These are phyloP conservation scores for Linaria vulgaris DNA, from an alignment of 257 asterid genomes.

Conservation along the genomic window DNA sequence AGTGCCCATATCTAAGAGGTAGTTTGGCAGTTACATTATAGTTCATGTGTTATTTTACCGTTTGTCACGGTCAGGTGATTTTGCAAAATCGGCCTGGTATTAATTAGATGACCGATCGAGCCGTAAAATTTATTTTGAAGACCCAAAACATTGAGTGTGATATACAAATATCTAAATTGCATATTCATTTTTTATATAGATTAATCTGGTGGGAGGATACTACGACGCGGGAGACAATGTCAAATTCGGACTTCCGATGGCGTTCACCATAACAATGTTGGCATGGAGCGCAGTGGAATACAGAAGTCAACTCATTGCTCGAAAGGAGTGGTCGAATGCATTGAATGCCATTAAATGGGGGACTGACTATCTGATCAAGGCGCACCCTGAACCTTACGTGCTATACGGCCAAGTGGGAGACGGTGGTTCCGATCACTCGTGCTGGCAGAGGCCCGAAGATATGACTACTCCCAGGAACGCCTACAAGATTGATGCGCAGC, in stretches of 20 bases:
- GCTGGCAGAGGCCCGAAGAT: slow-evolving; percentile 78
- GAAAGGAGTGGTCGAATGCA: slow-evolving; percentile 37
- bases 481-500: slow-evolving; percentile 40
- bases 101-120: no score
- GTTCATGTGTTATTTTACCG: no score
- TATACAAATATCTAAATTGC: no score
- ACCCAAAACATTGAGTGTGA: no score
- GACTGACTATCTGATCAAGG: slow-evolving; percentile 63
- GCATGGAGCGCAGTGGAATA: slow-evolving; percentile 63
- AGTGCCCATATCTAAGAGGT: no score
- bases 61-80: no score
- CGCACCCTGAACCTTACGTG: slow-evolving; percentile 53
- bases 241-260: slow-evolving; percentile 77
- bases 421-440: slow-evolving; percentile 50
- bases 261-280: slow-evolving; percentile 58
- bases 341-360: slow-evolving; percentile 59
- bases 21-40: no score
- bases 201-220: slow-evolving; percentile 67
- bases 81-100: no score
- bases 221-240: slow-evolving; percentile 79
- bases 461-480: slow-evolving; percentile 54
- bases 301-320: slow-evolving; percentile 28
- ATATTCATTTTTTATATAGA: slow-evolving; percentile 25
- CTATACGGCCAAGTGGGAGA: slow-evolving; percentile 71
- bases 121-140: no score